phyloP scores from a whole-genome alignment of 192 early-diverging fungal species.

The Funneliformis mosseae region DNA sequence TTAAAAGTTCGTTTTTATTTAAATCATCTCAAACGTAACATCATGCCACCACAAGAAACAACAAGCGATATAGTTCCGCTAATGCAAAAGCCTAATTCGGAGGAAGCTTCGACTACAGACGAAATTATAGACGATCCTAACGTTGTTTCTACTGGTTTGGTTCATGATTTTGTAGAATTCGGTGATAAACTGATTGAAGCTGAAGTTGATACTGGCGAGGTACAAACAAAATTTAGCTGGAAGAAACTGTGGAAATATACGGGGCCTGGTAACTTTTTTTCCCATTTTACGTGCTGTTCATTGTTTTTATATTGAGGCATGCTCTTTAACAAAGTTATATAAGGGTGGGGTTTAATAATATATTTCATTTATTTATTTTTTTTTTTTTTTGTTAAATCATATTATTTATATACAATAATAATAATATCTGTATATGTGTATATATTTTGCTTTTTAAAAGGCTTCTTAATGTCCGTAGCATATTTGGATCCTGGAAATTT shows the following conservation, averaged over 20 bases:
- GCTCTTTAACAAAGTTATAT: neutral
- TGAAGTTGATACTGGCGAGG: slow-evolving; percentile 53
- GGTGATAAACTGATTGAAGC: slow-evolving; percentile 22
- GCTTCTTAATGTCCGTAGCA: slow-evolving; percentile 56
- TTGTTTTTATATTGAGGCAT: neutral
- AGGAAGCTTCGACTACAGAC: neutral
- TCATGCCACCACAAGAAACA: neutral
- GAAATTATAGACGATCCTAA: neutral
- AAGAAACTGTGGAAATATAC: slow-evolving; percentile 64
- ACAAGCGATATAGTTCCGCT: neutral
- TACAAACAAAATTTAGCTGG: slow-evolving; percentile 55
- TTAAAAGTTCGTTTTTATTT: too few species aligned
- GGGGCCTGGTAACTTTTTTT: slow-evolving; percentile 55
- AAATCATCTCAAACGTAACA: neutral
- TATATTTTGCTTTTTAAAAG: slow-evolving; percentile 27
- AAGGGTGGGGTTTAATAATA: neutral
- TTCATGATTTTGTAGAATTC: neutral
- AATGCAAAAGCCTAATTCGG: neutral
- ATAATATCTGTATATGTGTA: neutral
- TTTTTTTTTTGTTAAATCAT: neutral
- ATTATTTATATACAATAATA: neutral
- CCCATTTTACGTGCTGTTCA: neutral
- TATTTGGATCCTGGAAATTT: slow-evolving; percentile 74
- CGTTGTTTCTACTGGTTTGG: neutral
- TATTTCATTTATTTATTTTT: neutral